Percentiles rank a stretch among this genome's conserved stretches.
These are phyloP conservation scores for Harringtonia aguacate DNA, from an alignment of 2,329 filamentous ascomycete species.

Conservation along the genomic window DNA sequence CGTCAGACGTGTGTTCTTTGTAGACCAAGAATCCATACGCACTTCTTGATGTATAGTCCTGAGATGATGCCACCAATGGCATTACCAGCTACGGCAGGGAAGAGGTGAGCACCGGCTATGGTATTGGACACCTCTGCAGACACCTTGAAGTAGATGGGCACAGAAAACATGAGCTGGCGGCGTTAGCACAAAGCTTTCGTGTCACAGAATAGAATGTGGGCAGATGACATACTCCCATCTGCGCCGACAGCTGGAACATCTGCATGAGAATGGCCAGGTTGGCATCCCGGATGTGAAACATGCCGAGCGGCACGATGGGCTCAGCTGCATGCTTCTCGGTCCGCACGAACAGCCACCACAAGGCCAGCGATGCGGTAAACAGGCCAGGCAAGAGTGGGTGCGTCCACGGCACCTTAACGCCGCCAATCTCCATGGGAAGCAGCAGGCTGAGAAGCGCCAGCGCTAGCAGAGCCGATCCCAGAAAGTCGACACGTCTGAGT, in stretches of 20 bases:
- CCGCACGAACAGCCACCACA: constrained; percentile 21
- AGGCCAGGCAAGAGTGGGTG: constrained; percentile 22
- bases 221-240: constrained; percentile 38
- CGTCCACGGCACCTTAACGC: constrained; percentile 25
- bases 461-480: constrained; percentile 37
- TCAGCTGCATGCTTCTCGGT: constrained; percentile 32
- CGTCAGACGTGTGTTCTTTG: not conserved
- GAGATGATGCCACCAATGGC: constrained; percentile 51
- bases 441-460: constrained; percentile 24
- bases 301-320: constrained; percentile 46
- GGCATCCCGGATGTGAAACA: constrained; percentile 41
- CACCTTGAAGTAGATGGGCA: constrained; percentile 61
- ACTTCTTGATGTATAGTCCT: constrained; percentile 42
- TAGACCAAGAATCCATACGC: constrained; percentile 8
- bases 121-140: constrained; percentile 47
- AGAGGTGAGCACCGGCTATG: constrained; percentile 46
- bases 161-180: constrained; percentile 46
- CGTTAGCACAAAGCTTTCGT: not conserved
- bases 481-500: constrained; percentile 46
- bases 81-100: constrained; percentile 59
- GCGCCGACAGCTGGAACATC: constrained; percentile 42
- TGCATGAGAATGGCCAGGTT: constrained; percentile 41
- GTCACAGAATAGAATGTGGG: not conserved
- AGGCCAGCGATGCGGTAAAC: constrained; percentile 17
- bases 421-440: constrained; percentile 28